These are phyloP conservation scores for Fraxinus platypoda DNA, from an alignment of 305 asterid genomes.

Conservation along the genomic window DNA sequence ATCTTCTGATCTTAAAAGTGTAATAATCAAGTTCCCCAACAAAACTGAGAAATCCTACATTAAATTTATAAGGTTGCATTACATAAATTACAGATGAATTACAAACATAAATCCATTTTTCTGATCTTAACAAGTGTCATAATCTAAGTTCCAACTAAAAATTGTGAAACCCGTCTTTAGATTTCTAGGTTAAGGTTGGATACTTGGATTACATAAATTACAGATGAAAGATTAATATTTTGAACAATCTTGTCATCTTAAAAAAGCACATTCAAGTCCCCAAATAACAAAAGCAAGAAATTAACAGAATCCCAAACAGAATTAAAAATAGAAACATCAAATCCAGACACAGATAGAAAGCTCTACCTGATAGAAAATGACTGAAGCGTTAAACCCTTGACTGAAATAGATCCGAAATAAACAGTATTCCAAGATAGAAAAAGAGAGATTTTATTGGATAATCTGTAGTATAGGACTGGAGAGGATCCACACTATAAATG, in stretches of 20 bases:
- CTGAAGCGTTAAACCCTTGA: background rate
- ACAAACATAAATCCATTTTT: background rate
- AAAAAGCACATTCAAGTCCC: background rate
- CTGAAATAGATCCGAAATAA: background rate
- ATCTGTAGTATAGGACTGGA: too few relatives aligned
- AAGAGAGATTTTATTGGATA: background rate
- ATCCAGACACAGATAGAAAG: constrained; percentile 11
- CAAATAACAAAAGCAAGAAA: background rate
- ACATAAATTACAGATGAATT: background rate
- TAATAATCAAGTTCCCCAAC: background rate
- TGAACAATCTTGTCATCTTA: background rate
- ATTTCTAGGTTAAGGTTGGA: background rate
- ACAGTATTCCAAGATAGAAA: background rate
- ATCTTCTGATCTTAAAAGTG: background rate
- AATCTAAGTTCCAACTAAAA: background rate
- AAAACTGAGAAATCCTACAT: background rate
- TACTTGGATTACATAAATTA: background rate
- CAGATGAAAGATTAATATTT: background rate
- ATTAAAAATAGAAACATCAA: constrained; percentile 13
- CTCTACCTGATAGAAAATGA: constrained; percentile 19
- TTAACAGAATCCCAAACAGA: constrained; percentile 9
- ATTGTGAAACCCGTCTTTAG: background rate
- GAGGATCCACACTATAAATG: too few relatives aligned
- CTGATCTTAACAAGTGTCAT: background rate
- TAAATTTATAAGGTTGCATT: background rate